Conservation (phyloP, 768 basidiomycete species). For the Rhodotorula toruloides region DNA sequence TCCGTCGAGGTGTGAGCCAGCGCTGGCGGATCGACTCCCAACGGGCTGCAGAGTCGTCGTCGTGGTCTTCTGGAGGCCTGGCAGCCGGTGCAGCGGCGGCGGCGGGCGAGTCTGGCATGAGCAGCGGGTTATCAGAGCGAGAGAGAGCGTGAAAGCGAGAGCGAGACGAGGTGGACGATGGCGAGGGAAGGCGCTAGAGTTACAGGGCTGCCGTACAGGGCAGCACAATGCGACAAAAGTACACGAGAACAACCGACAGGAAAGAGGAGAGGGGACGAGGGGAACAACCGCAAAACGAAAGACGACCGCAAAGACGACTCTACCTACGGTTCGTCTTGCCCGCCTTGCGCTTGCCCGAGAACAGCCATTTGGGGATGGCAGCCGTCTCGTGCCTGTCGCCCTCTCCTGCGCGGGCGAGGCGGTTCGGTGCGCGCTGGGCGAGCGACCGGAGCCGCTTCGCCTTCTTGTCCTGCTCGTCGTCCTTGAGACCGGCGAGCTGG, state of each 20-base stretch:
- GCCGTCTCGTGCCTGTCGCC: not conserved
- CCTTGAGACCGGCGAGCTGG: conserved; percentile 21
- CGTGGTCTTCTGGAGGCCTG: not conserved
- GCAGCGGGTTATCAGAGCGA: not conserved
- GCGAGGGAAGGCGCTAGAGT: not conserved
- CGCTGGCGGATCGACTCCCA: conserved; percentile 5
- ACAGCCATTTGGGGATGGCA: not conserved
- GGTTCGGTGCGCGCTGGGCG: not conserved
- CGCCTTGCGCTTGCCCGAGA: not conserved
- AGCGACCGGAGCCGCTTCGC: not conserved
- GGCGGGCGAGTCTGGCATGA: too few species aligned
- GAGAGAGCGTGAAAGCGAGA: too few species aligned
- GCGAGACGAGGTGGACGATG: not conserved
- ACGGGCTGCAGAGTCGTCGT: not conserved
- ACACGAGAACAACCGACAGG: too few species aligned
- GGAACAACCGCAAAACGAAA: too few species aligned
- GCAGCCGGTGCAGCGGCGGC: too few species aligned
- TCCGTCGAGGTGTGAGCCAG: not conserved
- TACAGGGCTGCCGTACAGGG: too few species aligned
- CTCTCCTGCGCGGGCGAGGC: not conserved
- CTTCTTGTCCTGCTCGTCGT: conserved; percentile 9
- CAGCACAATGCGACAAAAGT: too few species aligned
- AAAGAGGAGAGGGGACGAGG: too few species aligned
- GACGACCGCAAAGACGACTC: too few species aligned
- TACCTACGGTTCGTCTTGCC: too few species aligned